These are phyloP conservation scores for Aspergillus floridensis DNA, from an alignment of 2,329 filamentous ascomycete species.

Conservation along the genomic window DNA sequence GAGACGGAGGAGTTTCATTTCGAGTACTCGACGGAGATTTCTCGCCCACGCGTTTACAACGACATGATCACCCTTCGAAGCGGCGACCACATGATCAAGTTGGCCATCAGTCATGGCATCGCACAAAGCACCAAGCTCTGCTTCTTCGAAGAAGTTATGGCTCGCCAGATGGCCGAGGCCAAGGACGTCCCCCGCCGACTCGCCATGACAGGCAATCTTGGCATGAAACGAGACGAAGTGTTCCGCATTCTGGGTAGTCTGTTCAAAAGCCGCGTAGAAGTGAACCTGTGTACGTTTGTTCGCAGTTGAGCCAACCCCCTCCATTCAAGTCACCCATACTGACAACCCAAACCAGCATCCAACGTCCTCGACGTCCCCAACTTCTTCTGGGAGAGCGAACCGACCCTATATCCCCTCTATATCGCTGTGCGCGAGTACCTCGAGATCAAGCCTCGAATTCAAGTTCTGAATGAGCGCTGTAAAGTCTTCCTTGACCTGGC, in stretches of 20 bases:
- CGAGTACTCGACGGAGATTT: slow-evolving; percentile 84
- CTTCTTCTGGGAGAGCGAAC: slow-evolving; percentile 98
- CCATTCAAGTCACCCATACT: slow-evolving; percentile 6
- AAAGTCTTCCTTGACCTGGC: slow-evolving; percentile 94
- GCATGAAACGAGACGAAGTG: slow-evolving; percentile 88
- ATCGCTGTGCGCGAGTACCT: slow-evolving; percentile 93
- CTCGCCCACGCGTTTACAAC: slow-evolving; percentile 90
- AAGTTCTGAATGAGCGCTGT: slow-evolving; percentile 95
- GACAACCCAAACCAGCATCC: slow-evolving; percentile 59
- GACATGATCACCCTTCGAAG: slow-evolving; percentile 98
- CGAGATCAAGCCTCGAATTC: slow-evolving; percentile 92
- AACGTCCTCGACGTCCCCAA: slow-evolving; percentile 95
- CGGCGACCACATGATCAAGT: slow-evolving; percentile 97
- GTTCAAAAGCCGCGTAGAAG: slow-evolving; percentile 92
- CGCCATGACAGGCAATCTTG: slow-evolving; percentile 82
- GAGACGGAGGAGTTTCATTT: slow-evolving; percentile 99
- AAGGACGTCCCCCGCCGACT: slow-evolving; percentile 88
- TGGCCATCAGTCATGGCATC: slow-evolving; percentile 96
- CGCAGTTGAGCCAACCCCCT: neutral
- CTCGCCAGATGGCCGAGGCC: slow-evolving; percentile 85
- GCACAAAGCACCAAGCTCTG: slow-evolving; percentile 95
- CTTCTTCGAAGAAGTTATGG: slow-evolving; percentile 96
- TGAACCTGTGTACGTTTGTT: slow-evolving; percentile 80
- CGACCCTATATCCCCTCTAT: slow-evolving; percentile 91
- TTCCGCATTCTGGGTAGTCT: slow-evolving; percentile 85